Evolutionary conservation across 2,329 filamentous ascomycete species (phyloP), one percentile per base, ranked within the genome.

Genomic region (Tolypocladium sp.): DNA sequence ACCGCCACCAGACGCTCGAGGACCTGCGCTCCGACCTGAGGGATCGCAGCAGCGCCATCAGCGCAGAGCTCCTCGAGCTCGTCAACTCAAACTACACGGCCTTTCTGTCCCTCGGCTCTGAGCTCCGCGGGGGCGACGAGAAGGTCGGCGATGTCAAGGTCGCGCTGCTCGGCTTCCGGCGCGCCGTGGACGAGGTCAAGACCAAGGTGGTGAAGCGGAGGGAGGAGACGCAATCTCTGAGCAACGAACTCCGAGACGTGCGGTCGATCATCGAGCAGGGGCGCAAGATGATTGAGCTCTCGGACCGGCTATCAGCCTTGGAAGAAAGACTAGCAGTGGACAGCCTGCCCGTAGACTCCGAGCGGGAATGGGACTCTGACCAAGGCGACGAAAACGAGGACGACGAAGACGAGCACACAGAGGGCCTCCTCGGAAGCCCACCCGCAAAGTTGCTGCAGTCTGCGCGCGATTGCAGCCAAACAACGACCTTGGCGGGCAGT

Each of bases 81-180:
- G 94, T 99, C 64, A 99, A 99, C 70, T 84, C 88, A 57, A 96
- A 99, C 74, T 97, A 99, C 71, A 88, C 91, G 55, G 89, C 93
- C 59, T 99, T 99, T 67, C 75, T 99, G 5, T 87, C 87, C 0
- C 76, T 99, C 0, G 95, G 94, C 0, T 85, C 83, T 54, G 90
- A 91, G 66, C 76, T 99, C 51, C 84, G 85, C 58, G 92, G 92
- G 3, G 95, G 95, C 9, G 92, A 96, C 68, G 93, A 97, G 67
- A 90, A 88, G 71, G 88, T 97, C 0, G 92, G 96, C 70, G 91
- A 95, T 69, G 88, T 97, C 38, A 83, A 91, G 51, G 89, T 99
- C 0, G 91, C 92, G 0, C 75, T 99, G 58, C 73, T 97, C 61
- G 91, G 91, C 0, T 97, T 99, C 68, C 82, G 87, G 61, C 83